Evolutionary conservation across 108 stramenopile genomes (phyloP).

Genomic region (Nannochloropsis gaditana): DNA sequence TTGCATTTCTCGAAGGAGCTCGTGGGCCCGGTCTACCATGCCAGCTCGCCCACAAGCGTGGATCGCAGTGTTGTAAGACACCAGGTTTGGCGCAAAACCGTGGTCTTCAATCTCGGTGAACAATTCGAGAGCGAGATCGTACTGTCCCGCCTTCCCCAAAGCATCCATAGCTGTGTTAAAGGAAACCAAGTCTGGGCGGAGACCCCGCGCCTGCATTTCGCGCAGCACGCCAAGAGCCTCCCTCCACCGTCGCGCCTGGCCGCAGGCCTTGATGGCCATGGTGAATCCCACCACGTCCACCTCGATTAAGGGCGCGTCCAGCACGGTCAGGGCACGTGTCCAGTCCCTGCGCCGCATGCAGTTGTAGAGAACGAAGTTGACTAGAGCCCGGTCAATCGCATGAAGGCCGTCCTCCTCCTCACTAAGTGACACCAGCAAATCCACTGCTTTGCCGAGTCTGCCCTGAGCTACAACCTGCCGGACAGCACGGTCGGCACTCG

Average conservation of each 20-base stretch:
- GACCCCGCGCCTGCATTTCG: slow-evolving; percentile 31
- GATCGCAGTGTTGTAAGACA: slow-evolving; percentile 26
- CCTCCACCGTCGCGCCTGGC: background rate
- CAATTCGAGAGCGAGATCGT: slow-evolving; percentile 30
- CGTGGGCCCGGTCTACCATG: slow-evolving; percentile 22
- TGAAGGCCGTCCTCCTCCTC: background rate
- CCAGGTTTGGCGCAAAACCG: slow-evolving; percentile 26
- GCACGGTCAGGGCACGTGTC: background rate
- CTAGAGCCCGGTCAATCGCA: background rate
- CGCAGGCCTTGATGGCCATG: background rate
- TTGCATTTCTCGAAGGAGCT: background rate
- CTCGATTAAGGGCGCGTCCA: background rate
- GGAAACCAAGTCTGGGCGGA: slow-evolving; percentile 35
- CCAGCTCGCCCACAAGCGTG: slow-evolving; percentile 30
- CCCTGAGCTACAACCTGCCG: slow-evolving; percentile 10
- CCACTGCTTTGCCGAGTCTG: background rate
- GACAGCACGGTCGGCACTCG: background rate
- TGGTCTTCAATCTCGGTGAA: slow-evolving; percentile 34
- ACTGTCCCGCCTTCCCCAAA: slow-evolving; percentile 29
- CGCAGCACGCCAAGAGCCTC: slow-evolving; percentile 12
- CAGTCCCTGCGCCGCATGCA: slow-evolving; percentile 9
- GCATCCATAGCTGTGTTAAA: slow-evolving; percentile 46
- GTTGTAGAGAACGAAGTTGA: background rate
- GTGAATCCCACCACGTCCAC: slow-evolving; percentile 17
- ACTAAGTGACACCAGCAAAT: background rate